Conservation (phyloP, 345 rosid genomes). For the Euphorbia peplus region DNA sequence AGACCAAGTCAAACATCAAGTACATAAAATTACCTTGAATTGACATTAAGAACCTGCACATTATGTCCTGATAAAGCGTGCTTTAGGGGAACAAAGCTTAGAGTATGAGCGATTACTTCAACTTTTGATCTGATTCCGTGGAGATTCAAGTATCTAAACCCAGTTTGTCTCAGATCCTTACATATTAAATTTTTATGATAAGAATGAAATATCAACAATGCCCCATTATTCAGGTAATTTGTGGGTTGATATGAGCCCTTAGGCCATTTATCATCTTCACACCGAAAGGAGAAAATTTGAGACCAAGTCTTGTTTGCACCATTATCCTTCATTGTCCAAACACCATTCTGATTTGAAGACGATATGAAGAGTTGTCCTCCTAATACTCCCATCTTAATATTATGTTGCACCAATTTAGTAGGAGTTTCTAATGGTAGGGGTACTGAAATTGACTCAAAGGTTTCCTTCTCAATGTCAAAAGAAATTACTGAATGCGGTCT, state of each 20-base stretch:
- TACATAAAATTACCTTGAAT: no score
- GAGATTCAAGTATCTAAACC: neutral
- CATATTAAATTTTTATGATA: neutral
- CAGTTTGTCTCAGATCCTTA: neutral
- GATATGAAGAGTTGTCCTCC: no score
- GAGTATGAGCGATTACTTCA: neutral
- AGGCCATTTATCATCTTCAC: neutral
- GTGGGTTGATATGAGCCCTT: neutral
- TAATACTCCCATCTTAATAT: constrained; percentile 2
- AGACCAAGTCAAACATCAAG: no score
- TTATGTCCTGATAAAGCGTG: no score
- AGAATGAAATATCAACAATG: constrained; percentile 9
- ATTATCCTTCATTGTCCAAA: neutral
- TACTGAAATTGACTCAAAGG: neutral
- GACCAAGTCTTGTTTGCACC: constrained; percentile 18
- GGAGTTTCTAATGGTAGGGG: neutral
- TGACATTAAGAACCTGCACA: no score
- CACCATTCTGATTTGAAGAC: constrained; percentile 2
- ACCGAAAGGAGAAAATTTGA: no score
- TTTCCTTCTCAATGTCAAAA: neutral
- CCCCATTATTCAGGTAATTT: neutral
- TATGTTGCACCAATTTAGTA: no score
- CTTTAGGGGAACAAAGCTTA: no score
- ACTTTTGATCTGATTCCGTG: neutral
- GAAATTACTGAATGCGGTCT: neutral